These are phyloP conservation scores for Rutstroemia sp. DNA, from an alignment of 2,329 filamentous ascomycete genomes.

Conservation along the genomic window DNA sequence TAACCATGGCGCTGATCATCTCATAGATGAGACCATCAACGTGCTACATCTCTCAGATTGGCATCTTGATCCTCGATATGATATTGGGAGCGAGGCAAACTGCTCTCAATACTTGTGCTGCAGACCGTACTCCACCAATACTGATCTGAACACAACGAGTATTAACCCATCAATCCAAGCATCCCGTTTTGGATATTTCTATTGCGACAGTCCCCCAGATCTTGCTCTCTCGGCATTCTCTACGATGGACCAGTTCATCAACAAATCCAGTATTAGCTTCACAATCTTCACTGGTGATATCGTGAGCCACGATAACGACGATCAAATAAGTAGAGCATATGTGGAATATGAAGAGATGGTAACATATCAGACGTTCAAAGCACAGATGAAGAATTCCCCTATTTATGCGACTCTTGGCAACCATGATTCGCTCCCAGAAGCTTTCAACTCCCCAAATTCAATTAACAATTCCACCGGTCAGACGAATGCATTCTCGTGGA, in stretches of 20 bases:
- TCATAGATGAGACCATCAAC: constrained; percentile 10
- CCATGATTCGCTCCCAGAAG: constrained; percentile 17
- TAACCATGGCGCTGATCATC: background rate
- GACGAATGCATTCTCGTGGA: constrained; percentile 10
- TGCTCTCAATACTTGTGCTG: constrained; percentile 26
- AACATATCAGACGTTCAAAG: constrained; percentile 24
- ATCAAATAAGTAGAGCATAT: constrained; percentile 23
- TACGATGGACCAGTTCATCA: constrained; percentile 10
- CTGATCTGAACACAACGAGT: constrained; percentile 1
- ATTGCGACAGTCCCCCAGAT: constrained; percentile 10
- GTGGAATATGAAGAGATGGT: constrained; percentile 26
- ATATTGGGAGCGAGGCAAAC: constrained; percentile 27
- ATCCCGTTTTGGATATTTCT: constrained; percentile 6
- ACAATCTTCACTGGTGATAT: constrained; percentile 29
- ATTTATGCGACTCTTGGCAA: constrained; percentile 27
- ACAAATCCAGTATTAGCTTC: constrained; percentile 17
- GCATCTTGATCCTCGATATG: constrained; percentile 27
- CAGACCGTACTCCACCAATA: constrained; percentile 6
- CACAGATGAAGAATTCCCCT: constrained; percentile 19
- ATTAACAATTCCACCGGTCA: constrained; percentile 3
- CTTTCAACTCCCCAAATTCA: background rate
- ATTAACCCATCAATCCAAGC: constrained; percentile 1
- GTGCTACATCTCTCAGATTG: constrained; percentile 28
- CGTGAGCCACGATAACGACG: constrained; percentile 25
- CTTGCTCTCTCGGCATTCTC: constrained; percentile 10